A percentile compares a stretch with the other conserved stretches of the same genome.
phyloP scores from a whole-genome alignment of 805 yeast species.

The Sporopachydermia lactativora region DNA sequence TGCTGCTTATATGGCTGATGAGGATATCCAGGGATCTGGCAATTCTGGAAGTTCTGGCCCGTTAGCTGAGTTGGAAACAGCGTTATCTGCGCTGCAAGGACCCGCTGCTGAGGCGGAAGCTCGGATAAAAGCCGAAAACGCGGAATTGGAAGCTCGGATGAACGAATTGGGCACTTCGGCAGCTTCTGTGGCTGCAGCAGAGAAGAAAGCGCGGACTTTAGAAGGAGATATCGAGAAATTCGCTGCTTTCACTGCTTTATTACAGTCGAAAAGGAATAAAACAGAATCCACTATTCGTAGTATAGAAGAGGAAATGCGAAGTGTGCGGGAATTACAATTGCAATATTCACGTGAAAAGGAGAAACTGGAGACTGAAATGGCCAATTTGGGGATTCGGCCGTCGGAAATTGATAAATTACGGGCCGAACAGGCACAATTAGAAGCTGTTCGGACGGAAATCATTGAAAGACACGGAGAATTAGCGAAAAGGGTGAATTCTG shows the following conservation, averaged over 20 bases:
- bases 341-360: conserved; percentile 25
- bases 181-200: conserved; percentile 34
- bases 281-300: conserved; percentile 51
- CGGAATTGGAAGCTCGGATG: conserved; percentile 24
- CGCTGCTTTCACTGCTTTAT: conserved; percentile 52
- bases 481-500: conserved; percentile 30
- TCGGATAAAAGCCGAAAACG: conserved; percentile 27
- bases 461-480: conserved; percentile 31
- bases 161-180: conserved; percentile 29
- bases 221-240: conserved; percentile 61
- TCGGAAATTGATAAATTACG: conserved; percentile 50
- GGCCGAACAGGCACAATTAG: conserved; percentile 43
- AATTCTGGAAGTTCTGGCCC: conserved; percentile 43
- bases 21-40: too few species aligned
- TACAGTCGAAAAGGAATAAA: conserved; percentile 47
- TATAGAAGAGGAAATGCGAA: conserved; percentile 37
- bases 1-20: conserved; percentile 45
- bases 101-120: conserved; percentile 34
- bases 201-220: conserved; percentile 45
- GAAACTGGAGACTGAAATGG: conserved; percentile 30
- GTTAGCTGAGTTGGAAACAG: conserved; percentile 39
- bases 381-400: conserved; percentile 43
- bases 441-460: conserved; percentile 36
- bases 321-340: conserved; percentile 27
- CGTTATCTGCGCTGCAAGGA: conserved; percentile 36